Base-by-base conservation (phyloP, 2,329 filamentous ascomycete species). In the Onygenales sp. region DNA sequence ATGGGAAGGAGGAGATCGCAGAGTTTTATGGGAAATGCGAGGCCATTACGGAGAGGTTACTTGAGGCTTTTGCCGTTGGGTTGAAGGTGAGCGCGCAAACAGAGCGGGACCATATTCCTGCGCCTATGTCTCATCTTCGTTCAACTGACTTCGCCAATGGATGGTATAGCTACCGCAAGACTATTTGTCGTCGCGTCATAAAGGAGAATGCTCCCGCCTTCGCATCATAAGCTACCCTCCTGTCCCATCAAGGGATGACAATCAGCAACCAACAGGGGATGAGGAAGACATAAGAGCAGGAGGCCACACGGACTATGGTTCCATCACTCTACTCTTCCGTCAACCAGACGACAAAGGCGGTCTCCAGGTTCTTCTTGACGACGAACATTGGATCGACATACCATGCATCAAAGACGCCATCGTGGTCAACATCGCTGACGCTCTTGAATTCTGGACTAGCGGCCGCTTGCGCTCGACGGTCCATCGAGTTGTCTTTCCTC, bases 271-370 rank as follows among this genome's bases (percentile, higher is more conserved):
- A 35, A 5, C 44, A 35, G 44, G 31, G 7, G 27, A 17, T 21
- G 31, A 35, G 9, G 44, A 9, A 13, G 87, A 92, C 63, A 81
- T 95, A 57, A 84, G 91, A 32, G 92, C 92, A 4, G 92, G 92
- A 54, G 90, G 91, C 0, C 92, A 96, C 69, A 91, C 87, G 2
- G 91, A 96, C 72, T 95, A 95, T 70, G 81, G 81, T 38, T 78
- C 73, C 51, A 63, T 85, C 49, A 85, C 82, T 0, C 73, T 85
- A 0, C 79, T 97, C 11, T 97, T 97, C 75, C 44, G 44, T 2
- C 89, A 93, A 60, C 80, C 90, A 2, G 81, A 81, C 0, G 86
- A 86, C 2, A 89, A 96, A 63, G 85, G 90, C 0, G 92, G 92
- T 0, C 77, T 97, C 1, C 90, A 97, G 69, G 85, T 96, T 56